These are phyloP conservation scores for Otatea glauca DNA, from an alignment of 176 grass and related monocot species.

Conservation along the genomic window DNA sequence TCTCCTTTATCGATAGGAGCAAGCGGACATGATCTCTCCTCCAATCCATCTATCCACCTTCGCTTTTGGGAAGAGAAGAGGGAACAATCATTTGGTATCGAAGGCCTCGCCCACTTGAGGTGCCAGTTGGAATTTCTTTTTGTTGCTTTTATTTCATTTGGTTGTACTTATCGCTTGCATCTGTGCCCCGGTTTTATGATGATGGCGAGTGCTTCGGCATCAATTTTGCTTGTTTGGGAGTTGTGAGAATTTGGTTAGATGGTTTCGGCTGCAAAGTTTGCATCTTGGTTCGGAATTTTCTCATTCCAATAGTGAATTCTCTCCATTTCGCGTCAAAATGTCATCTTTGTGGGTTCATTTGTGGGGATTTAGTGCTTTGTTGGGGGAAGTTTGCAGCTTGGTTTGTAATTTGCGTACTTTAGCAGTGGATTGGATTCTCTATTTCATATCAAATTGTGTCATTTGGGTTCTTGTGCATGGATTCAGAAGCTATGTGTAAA, in stretches of 20 bases:
- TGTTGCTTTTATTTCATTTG: conserved; percentile 19
- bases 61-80: conserved; percentile 42
- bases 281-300: conserved; percentile 26
- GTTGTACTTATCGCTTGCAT: conserved; percentile 31
- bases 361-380: not conserved
- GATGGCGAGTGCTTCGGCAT: conserved; percentile 28
- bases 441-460: not conserved
- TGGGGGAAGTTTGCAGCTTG: not conserved
- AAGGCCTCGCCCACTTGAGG: conserved; percentile 30
- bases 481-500: conserved; percentile 1
- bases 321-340: conserved; percentile 16
- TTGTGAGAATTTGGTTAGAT: not conserved
- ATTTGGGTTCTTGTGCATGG: not conserved
- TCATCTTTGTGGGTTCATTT: not conserved
- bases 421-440: not conserved
- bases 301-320: not conserved
- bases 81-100: conserved; percentile 59
- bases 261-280: conserved; percentile 33
- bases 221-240: conserved; percentile 6
- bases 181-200: conserved; percentile 29
- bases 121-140: conserved; percentile 51
- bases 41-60: conserved; percentile 28
- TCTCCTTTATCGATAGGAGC: conserved; percentile 43
- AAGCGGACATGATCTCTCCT: conserved; percentile 44
- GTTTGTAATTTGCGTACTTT: not conserved